Evolutionary conservation across 83 land plant species (phyloP).

Genomic region (Isoetes engelmannii): DNA sequence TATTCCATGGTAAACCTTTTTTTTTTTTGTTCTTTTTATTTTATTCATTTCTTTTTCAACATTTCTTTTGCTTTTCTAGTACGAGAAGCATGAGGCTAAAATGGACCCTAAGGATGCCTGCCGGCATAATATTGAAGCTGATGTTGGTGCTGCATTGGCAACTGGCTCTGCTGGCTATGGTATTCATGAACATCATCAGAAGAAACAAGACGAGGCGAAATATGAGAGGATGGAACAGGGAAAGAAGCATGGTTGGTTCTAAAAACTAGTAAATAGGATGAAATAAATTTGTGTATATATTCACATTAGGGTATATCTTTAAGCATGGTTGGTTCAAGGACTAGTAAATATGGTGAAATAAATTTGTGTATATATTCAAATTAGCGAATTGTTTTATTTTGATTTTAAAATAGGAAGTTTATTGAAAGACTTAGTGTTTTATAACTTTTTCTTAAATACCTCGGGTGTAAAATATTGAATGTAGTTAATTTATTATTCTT

Average conservation of each 20-base stretch:
- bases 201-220: not conserved
- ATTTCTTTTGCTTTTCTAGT: not conserved
- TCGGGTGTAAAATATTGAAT: too few species aligned
- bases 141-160: not conserved
- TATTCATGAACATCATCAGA: slow-evolving; percentile 4
- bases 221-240: not conserved
- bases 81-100: slow-evolving; percentile 9
- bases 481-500: too few species aligned
- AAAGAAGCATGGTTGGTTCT: not conserved
- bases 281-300: too few species aligned
- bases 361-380: too few species aligned
- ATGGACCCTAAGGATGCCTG: slow-evolving; percentile 5
- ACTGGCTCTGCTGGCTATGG: slow-evolving; percentile 2
- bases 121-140: slow-evolving; percentile 8
- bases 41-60: not conserved
- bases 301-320: too few species aligned
- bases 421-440: too few species aligned
- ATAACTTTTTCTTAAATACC: too few species aligned
- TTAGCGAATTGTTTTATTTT: too few species aligned
- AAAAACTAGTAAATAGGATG: too few species aligned
- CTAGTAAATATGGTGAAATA: too few species aligned
- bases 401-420: too few species aligned
- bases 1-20: slow-evolving; percentile 1
- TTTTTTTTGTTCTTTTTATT: slow-evolving; percentile 2
- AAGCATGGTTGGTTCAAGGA: not conserved